Evolutionary conservation across 2,329 filamentous ascomycete genomes (phyloP), one percentile per base, ranked within the genome.

Genomic region (Ophiocordyceps camponoti-floridani): DNA sequence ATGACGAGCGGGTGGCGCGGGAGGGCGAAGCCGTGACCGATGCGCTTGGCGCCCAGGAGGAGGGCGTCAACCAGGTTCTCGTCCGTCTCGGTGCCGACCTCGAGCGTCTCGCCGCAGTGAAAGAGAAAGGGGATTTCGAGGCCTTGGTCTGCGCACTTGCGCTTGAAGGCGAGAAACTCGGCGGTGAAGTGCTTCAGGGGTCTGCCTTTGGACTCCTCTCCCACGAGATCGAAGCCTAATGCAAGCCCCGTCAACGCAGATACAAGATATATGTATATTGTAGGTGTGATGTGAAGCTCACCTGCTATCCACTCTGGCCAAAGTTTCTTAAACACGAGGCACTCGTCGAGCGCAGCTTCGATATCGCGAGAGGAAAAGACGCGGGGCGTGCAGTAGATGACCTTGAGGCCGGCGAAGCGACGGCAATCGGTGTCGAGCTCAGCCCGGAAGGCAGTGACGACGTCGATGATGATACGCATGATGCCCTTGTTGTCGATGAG

Each of bases 81-180:
- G 49, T 85, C 77, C 1, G 70, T 69, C 5, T 76, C 72, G 23
- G 69, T 70, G 35, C 79, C 81, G 9, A 72, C 69, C 28, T 84
- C 77, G 4, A 84, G 65, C 1, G 82, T 84, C 62, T 87, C 82
- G 23, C 82, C 82, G 50, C 82, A 84, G 60, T 87, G 82, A 53
- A 86, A 83, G 37, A 86, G 64, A 53, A 85, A 84, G 0, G 82
- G 82, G 3, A 86, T 81, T 0, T 76, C 66, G 4, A 81, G 47
- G 0, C 54, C 52, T 1, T 64, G 56, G 1, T 50, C 46, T 6
- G 60, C 53, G 59, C 79, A 84, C 1, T 65, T 60, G 28, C 63
- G 52, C 44, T 67, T 62, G 53, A 83, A 82, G 1, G 64, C 62
- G 3, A 78, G 59, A 7, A 84, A 67, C 48, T 79, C 65, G 0